phyloP scores from a whole-genome alignment of 164 flowering plant genomes.

The Macadamia integrifolia region DNA sequence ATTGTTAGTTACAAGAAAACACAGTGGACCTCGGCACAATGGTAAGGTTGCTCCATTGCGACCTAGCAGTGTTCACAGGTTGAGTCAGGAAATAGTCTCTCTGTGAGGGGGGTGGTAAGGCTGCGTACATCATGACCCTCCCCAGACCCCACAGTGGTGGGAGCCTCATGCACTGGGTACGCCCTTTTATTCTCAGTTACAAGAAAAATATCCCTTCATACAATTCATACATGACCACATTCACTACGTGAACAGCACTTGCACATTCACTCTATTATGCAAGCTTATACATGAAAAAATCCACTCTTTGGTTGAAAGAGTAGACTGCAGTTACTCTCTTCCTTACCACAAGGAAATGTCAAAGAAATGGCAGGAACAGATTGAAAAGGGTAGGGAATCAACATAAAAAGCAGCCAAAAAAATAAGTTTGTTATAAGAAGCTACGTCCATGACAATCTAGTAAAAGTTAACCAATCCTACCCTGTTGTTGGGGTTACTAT shows the following conservation, averaged over 20 bases:
- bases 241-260: neutral
- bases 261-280: too few relatives aligned
- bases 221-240: neutral
- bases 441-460: neutral
- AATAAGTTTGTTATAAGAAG: neutral
- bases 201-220: neutral
- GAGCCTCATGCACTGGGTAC: too few relatives aligned
- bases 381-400: neutral
- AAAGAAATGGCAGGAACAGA: neutral
- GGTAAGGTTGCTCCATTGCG: too few relatives aligned
- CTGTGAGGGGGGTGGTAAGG: too few relatives aligned
- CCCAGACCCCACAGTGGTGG: too few relatives aligned
- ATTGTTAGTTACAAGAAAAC: neutral
- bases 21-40: too few relatives aligned
- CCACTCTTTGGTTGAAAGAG: neutral
- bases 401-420: neutral
- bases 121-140: too few relatives aligned
- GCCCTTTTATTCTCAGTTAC: neutral
- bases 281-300: neutral
- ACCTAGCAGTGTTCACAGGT: too few relatives aligned
- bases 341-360: neutral
- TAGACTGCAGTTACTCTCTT: neutral
- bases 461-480: slow-evolving; percentile 33
- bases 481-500: slow-evolving; percentile 98
- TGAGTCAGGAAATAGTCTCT: too few relatives aligned